A percentile compares a stretch with the other conserved stretches of the same genome.
phyloP scores from a whole-genome alignment of 2,329 filamentous ascomycete species.

The Pseudogymnoascus sp. region DNA sequence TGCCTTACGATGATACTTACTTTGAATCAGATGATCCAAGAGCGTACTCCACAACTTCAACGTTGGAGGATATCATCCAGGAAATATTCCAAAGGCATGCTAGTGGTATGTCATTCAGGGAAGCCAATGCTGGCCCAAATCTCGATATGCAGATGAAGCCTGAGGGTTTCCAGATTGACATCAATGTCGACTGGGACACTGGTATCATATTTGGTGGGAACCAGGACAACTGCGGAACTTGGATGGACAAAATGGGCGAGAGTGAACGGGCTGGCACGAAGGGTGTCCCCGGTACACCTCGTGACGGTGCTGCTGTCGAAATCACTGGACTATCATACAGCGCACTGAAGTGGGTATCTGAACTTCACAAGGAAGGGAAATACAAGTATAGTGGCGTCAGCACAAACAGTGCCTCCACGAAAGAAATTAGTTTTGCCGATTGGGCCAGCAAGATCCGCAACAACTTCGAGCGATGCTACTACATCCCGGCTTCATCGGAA shows the following conservation, averaged over 20 bases:
- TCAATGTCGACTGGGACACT: constrained; percentile 83
- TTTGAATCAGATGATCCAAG: constrained; percentile 73
- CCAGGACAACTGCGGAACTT: constrained; percentile 91
- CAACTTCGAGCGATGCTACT: constrained; percentile 92
- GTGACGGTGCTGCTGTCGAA: constrained; percentile 90
- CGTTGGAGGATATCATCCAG: constrained; percentile 82
- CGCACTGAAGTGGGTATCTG: constrained; percentile 69
- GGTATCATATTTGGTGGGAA: constrained; percentile 92
- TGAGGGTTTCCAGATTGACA: constrained; percentile 85
- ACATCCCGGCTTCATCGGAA: constrained; percentile 59
- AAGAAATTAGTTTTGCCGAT: constrained; percentile 58
- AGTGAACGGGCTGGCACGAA: constrained; percentile 84
- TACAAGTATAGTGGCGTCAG: constrained; percentile 69
- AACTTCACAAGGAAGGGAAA: constrained; percentile 56
- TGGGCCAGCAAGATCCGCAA: constrained; percentile 75
- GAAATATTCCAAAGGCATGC: constrained; percentile 91
- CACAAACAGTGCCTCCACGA: constrained; percentile 44
- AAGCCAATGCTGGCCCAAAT: constrained; percentile 82
- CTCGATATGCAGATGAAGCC: constrained; percentile 91
- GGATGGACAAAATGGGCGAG: constrained; percentile 99
- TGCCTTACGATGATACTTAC: constrained; percentile 94
- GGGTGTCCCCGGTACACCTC: constrained; percentile 89
- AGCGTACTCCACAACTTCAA: constrained; percentile 78
- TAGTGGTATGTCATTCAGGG: constrained; percentile 79
- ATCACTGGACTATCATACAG: constrained; percentile 93